Base-by-base conservation (phyloP, 257 asterid species). In the Datura wrightii region DNA sequence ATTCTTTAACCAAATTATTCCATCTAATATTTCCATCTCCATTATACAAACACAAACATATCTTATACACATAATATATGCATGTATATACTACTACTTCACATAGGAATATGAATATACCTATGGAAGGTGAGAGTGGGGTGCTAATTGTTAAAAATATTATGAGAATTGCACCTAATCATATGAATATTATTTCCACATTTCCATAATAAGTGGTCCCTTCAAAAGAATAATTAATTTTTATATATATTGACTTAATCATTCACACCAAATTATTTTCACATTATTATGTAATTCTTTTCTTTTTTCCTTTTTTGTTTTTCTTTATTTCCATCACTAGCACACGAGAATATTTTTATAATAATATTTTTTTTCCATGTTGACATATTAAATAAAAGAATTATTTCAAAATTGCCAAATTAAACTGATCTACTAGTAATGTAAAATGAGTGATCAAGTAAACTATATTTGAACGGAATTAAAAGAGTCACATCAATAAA, bases 161-260 rank as follows among this genome's bases (percentile, higher is more conserved):
- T 10, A 72, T 72, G 58, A 72, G 37, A 72, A 72, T 58, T 74
- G 24, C 81, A 74, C 41, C 60, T 76, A 76, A 31, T 76, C 48
- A 76, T 76, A 76, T 76, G 15, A 31, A 52, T 48, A 19, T 52
- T 76, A 76, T 76, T 76, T 76, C 31, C 62, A 14, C 7, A 50
- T 76, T 76, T 76, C 44, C 46, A 14, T 8, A 52, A 76, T 52
- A 24, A 76, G 82, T 52, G 82, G 63, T 2, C 63, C 62, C 42
- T 31, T 31, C 5, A 14, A 52, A 76, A 52, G 48, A 76, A 76
- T 50, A 37, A 37, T 31, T 39, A 39, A 2, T 2, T 39, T 39
- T 50, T 76, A 6, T 15, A 18, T 16, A 15, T 18, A 24, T 74
- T n/a, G 41, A 19, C 56, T 76, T 31, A 19, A 76, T 76, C 60